phyloP scores from a whole-genome alignment of 164 flowering plant genomes.

The Dillenia suffruticosa region DNA sequence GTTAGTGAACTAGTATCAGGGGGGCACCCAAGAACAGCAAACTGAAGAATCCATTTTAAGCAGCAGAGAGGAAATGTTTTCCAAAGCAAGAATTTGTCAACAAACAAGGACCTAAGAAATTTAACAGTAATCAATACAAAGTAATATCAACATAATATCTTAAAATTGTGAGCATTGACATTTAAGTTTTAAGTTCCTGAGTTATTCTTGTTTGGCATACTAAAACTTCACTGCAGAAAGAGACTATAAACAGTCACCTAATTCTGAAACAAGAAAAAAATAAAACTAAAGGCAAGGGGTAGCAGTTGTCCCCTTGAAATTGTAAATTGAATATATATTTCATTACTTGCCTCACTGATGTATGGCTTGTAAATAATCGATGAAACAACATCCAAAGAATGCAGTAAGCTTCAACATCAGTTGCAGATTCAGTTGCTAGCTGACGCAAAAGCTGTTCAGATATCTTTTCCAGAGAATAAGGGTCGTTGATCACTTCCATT shows the following conservation, averaged over 20 bases:
- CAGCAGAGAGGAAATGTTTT: constrained; percentile 85
- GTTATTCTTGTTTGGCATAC: no score
- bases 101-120: constrained; percentile 65
- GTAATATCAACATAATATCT: background rate
- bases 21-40: constrained; percentile 65
- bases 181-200: no score
- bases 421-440: constrained; percentile 41
- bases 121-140: background rate
- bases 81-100: constrained; percentile 86
- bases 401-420: constrained; percentile 86
- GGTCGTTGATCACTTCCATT: constrained; percentile 68
- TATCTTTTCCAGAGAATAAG: constrained; percentile 72
- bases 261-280: background rate
- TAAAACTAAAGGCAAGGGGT: background rate
- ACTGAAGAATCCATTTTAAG: constrained; percentile 89
- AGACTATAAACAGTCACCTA: no score
- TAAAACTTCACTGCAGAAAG: no score
- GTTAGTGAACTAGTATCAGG: constrained; percentile 27
- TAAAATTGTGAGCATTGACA: no score
- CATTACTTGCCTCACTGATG: constrained; percentile 48
- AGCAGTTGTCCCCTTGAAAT: background rate
- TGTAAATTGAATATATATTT: constrained; percentile 2
- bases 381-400: constrained; percentile 70
- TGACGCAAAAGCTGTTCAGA: constrained; percentile 72
- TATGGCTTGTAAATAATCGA: constrained; percentile 29